Conservation (phyloP, 148 eudicot species). For the Drosera capensis region DNA sequence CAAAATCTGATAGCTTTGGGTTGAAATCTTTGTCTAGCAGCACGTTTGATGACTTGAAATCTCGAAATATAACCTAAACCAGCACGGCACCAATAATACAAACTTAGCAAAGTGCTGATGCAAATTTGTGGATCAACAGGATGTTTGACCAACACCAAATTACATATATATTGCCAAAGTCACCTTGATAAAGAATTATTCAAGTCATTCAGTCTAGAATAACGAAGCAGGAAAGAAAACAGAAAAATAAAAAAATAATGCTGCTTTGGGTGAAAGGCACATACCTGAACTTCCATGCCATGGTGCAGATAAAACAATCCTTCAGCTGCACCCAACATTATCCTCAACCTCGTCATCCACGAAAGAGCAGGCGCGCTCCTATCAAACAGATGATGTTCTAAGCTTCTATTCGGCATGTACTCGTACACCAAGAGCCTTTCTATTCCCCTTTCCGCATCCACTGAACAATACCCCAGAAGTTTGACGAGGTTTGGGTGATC, state of each 20-base stretch:
- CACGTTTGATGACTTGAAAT: not conserved
- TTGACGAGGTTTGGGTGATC: constrained; percentile 42
- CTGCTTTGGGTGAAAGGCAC: not conserved
- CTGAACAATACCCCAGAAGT: constrained; percentile 78
- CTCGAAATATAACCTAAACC: not conserved
- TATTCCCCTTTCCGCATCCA: constrained; percentile 68
- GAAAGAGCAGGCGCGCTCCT: constrained; percentile 33
- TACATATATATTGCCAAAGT: too few species aligned
- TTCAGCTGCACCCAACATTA: constrained; percentile 78
- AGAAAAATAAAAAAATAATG: not conserved
- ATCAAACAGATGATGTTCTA: constrained; percentile 73
- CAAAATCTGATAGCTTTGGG: not conserved
- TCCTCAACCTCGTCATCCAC: constrained; percentile 56
- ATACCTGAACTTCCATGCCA: not conserved
- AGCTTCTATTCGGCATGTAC: constrained; percentile 70
- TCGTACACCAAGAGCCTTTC: constrained; percentile 80
- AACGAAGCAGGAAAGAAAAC: not conserved
- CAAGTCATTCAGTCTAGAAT: too few species aligned
- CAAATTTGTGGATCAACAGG: too few species aligned
- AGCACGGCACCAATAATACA: too few species aligned
- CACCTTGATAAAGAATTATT: too few species aligned
- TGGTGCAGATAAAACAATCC: constrained; percentile 61
- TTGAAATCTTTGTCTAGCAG: not conserved
- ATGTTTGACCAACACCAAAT: too few species aligned
- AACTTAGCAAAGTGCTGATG: too few species aligned